These are phyloP conservation scores for Scenedesmus sp. DNA, from an alignment of 163 green algal species.

Conservation along the genomic window DNA sequence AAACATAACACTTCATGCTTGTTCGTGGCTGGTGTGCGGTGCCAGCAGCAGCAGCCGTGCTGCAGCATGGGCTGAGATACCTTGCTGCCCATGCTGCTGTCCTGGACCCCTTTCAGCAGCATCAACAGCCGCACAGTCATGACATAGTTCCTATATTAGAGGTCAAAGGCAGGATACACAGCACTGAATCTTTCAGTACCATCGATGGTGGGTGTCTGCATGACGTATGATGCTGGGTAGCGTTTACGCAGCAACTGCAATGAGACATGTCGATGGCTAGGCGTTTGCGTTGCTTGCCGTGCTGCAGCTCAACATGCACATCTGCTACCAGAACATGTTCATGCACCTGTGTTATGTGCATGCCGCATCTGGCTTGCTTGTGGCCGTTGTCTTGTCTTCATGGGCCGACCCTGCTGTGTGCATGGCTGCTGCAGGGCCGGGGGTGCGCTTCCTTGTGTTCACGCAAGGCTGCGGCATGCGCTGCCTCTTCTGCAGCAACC, in stretches of 20 bases:
- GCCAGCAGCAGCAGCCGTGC: neutral
- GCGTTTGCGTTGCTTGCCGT: no score
- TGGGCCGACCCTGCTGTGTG: neutral
- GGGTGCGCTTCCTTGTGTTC: conserved; percentile 76
- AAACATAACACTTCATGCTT: neutral
- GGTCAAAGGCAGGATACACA: conserved; percentile 62
- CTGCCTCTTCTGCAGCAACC: conserved; percentile 77
- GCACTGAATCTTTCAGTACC: conserved; percentile 65
- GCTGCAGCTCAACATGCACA: no score
- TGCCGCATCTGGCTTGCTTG: neutral
- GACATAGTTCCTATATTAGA: neutral
- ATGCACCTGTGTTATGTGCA: neutral
- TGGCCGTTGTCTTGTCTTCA: neutral
- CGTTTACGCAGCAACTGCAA: neutral
- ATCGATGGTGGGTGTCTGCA: conserved; percentile 54
- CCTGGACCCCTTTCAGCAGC: neutral
- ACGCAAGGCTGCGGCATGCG: conserved; percentile 73
- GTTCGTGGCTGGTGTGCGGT: neutral
- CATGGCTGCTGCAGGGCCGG: conserved; percentile 46
- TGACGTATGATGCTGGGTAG: neutral
- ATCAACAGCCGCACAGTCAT: neutral
- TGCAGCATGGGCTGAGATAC: neutral
- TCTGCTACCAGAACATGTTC: no score
- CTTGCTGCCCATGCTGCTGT: conserved; percentile 3
- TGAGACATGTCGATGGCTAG: neutral